Base-by-base conservation (phyloP, 2,329 filamentous ascomycete species). In the Colletotrichum abscissum region DNA sequence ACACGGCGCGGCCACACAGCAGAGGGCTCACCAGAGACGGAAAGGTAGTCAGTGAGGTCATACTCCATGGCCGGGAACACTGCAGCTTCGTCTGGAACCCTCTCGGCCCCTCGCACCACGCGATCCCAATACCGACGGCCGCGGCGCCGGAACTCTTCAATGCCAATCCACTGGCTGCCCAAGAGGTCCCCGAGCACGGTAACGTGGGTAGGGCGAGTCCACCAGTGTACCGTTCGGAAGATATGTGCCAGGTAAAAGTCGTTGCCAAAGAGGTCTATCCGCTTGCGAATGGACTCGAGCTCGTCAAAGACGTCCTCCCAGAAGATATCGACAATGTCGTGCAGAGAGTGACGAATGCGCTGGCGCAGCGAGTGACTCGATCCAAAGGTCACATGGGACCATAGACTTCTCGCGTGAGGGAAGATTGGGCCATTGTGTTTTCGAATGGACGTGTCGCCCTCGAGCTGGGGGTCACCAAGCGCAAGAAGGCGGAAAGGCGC, bases 171-270 rank as follows among this genome's bases (percentile, higher is more conserved):
- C 82, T 99, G 97, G 78, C 95, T 98, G 11, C 97, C 97, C 11
- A 99, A 86, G 72, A 99, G 86, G 81, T 99, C 97, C 3, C 97
- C 97, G 4, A 99, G 87, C 0, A 98, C 95, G 0, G 93, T 92
- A 24, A 97, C 91, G 81, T 99, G 97, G 0, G 94, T 97, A 9
- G 97, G 97, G 19, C 87, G 85, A 0, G 93, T 90, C 92, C 94
- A 97, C 94, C 95, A 97, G 76, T 90, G 88, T 63, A 98, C 83
- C 0, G 92, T 93, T 19, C 94, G 90, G 83, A 97, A 98, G 72
- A 98, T 95, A 81, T 99, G 97, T 24, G 94, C 94, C 38, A 99
- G 89, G 82, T 98, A 99, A 79, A 92, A 94, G 83, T 99, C 97
- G 82, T 99, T 99, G 4, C 97, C 97, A 78, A 95, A 90, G 2